Evolutionary conservation across 805 yeast genomes (phyloP).

Genomic region (Candida qinlingensis): DNA sequence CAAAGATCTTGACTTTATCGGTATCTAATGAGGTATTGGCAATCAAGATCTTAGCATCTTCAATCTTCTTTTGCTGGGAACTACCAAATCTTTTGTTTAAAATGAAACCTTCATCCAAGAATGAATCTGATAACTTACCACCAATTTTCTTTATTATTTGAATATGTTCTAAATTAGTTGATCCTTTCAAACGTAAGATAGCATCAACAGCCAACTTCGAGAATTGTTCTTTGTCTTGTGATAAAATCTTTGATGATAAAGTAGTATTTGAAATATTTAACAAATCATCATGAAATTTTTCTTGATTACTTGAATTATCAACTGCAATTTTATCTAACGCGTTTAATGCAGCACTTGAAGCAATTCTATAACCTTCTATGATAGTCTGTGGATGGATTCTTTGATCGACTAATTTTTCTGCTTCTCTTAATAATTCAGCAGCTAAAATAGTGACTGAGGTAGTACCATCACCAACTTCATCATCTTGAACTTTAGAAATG

Average conservation of each 20-base stretch:
- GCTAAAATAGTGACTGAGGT: constrained; percentile 91
- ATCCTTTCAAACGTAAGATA: constrained; percentile 84
- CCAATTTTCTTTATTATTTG: constrained; percentile 93
- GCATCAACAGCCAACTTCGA: constrained; percentile 93
- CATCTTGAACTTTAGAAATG: constrained; percentile 58
- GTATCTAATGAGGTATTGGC: constrained; percentile 97
- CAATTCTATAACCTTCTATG: constrained; percentile 91
- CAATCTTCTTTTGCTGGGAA: constrained; percentile 81
- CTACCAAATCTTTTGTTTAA: constrained; percentile 90
- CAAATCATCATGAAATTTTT: constrained; percentile 67
- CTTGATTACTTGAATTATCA: constrained; percentile 71
- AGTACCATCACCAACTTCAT: constrained; percentile 98
- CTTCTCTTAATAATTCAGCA: constrained; percentile 90
- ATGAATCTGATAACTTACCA: constrained; percentile 87
- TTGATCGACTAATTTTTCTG: constrained; percentile 85
- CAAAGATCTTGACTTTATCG: constrained; percentile 94
- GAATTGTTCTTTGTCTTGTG: constrained; percentile 92
- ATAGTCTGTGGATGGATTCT: constrained; percentile 97
- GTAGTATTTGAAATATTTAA: constrained; percentile 90
- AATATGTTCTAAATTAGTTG: constrained; percentile 82
- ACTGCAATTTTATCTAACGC: constrained; percentile 77
- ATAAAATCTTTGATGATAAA: constrained; percentile 82
- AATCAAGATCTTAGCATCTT: constrained; percentile 80
- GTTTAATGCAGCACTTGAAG: constrained; percentile 73
- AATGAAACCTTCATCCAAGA: constrained; percentile 93